phyloP scores from a whole-genome alignment of 495 filamentous ascomycete species.

The Penicillium cinerascens region DNA sequence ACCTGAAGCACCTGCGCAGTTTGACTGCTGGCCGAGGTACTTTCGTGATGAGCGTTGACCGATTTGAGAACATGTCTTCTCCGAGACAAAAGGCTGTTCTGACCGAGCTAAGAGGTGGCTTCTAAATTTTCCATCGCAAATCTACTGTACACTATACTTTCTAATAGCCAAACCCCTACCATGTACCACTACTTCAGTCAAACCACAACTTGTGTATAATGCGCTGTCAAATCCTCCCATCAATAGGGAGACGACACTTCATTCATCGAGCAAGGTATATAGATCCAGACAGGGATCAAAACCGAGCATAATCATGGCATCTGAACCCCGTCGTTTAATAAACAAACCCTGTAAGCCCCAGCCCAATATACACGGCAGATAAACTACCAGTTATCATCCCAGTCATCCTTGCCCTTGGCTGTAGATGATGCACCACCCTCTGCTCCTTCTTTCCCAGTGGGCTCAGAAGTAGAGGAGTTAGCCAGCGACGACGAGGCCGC shows the following conservation, averaged over 20 bases:
- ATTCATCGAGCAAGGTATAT: constrained; percentile 17
- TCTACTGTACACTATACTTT: background rate
- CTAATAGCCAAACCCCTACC: background rate
- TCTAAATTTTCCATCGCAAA: constrained; percentile 8
- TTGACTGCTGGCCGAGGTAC: constrained; percentile 86
- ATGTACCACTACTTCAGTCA: constrained; percentile 3
- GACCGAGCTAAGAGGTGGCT: constrained; percentile 45
- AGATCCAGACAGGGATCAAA: constrained; percentile 2
- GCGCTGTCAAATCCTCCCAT: background rate
- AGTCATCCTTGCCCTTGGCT: constrained; percentile 52
- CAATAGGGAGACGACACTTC: background rate
- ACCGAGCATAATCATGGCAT: constrained; percentile 10
- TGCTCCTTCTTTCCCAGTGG: constrained; percentile 35
- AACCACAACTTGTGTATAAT: background rate
- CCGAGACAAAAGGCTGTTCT: constrained; percentile 57
- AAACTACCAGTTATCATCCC: constrained; percentile 64
- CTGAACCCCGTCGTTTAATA: background rate
- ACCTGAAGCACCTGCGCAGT: constrained; percentile 83
- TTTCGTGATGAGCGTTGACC: constrained; percentile 87
- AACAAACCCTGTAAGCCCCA: background rate
- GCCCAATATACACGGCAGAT: constrained; percentile 10
- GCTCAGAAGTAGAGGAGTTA: constrained; percentile 21
- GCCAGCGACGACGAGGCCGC: constrained; percentile 28
- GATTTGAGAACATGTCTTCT: constrained; percentile 79
- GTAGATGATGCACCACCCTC: constrained; percentile 28